Percentiles rank a stretch among this genome's conserved stretches.
Conservation (phyloP, 805 yeast species). For the Wickerhamiella musiphila region DNA sequence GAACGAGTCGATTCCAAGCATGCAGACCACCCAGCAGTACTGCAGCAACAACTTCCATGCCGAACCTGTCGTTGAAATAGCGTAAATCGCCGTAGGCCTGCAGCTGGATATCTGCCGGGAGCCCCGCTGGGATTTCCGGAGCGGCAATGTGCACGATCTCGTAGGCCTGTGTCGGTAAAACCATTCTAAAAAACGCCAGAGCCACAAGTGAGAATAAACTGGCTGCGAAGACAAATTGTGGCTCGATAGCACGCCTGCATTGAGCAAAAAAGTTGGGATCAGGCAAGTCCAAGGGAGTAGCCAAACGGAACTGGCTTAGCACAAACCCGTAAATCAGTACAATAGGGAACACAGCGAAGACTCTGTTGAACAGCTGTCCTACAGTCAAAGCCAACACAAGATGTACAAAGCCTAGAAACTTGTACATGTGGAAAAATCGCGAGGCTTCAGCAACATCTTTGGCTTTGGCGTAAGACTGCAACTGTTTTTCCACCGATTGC, state of each 20-base stretch:
- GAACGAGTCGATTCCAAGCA: not conserved
- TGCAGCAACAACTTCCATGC: not conserved
- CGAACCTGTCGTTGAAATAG: not conserved
- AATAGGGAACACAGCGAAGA: too few species aligned
- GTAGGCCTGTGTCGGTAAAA: not conserved
- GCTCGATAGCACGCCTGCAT: slow-evolving; percentile 1
- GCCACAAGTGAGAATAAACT: not conserved
- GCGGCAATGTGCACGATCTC: not conserved
- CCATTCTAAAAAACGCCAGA: not conserved
- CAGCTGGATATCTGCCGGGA: slow-evolving; percentile 1
- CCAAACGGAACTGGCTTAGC: not conserved
- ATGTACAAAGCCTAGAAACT: too few species aligned
- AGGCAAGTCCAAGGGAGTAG: not conserved
- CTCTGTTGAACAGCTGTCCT: too few species aligned
- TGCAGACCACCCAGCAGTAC: not conserved
- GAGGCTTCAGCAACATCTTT: too few species aligned
- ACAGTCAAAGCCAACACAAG: too few species aligned
- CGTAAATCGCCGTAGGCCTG: slow-evolving; percentile 1
- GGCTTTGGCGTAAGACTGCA: too few species aligned
- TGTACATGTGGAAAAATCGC: too few species aligned
- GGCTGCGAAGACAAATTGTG: too few species aligned
- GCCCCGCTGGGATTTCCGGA: slow-evolving; percentile 2
- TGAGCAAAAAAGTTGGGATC: not conserved
- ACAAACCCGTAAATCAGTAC: too few species aligned
- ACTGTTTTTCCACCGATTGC: too few species aligned